Base-by-base conservation (phyloP, 169 alveolate species). In the Amoebophrya sp. region DNA sequence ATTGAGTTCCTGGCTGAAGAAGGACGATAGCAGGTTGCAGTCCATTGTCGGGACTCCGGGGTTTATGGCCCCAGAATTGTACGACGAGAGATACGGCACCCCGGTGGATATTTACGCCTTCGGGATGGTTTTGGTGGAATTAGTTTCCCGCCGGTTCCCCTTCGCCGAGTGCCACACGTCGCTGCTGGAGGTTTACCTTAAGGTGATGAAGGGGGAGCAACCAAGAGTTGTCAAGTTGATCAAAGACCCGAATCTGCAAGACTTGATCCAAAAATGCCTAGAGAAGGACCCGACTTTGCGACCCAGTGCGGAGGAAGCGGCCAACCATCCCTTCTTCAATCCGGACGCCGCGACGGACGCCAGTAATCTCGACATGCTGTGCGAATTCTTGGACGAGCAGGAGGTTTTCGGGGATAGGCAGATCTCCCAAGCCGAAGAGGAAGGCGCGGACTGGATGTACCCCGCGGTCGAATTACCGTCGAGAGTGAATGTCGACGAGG, bases 1-100 rank as follows among this genome's bases (percentile, higher is more conserved):
- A 25, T 91, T 93, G 40, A 90, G 93, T n/a, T 90, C 94, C 33
- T 88, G 89, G n/a, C 90, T 83, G 90, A 88, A 89, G 91, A 41
- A 89, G 90, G 77, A 90, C n/a, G 77, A 91, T 53, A 91, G 91
- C 77, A 77, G 89, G 77, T 77, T 10, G n/a, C 77, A 89, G 53
- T 95, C 97, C 66, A 95, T 96, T n/a, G 94, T 96, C 33, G 98
- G 98, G 41, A 96, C 99, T 33, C 97, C 98, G 77, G 98, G 96
- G 92, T 97, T 96, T 94, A 97, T 97, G 96, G 98, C 99, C 0
- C 99, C 99, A 89, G 99, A 97, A 93, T 95, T 97, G 41, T 97
- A 96, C 95, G 97, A 97, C 90, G n/a, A 96, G 94, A 95, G 94
- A 93, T 97, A 97, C 93, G 98, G 97, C 7, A 95, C 97, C 23